Evolutionary conservation across 1,284 basidiomycete species (phyloP), one percentile per base, ranked within the genome.

Genomic region (Stereum hirsutum): DNA sequence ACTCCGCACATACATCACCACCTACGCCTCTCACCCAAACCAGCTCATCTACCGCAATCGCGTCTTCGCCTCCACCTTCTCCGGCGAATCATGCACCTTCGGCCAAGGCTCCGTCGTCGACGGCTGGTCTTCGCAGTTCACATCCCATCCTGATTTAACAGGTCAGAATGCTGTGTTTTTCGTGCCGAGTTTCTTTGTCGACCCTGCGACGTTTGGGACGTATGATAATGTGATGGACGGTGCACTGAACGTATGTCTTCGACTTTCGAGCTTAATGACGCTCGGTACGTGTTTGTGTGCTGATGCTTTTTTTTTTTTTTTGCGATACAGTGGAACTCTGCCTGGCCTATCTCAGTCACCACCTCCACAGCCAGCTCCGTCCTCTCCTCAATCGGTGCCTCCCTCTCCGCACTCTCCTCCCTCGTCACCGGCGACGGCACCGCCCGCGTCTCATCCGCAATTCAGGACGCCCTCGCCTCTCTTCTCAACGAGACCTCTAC

Each of bases 41-140:
- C 85, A 90, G 55, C 64, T 88, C 39, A 67, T 65, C 45, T 75
- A 74, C 51, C 60, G 72, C 48, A 65, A 66, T 46, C 73, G 72
- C 39, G 72, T 79, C 10, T 72, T 90, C 40, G 81, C 83, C 2
- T 84, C 83, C 0, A 87, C 85, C 2, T 92, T 92, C 58, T 67
- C 85, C 3, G 89, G 89, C n/a, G 80, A 88, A 50, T 61, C 68
- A 36, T 89, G 85, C 57, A 66, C 61, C 0, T 89, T 89, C 54
- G 88, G 86, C 39, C 73, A 75, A 52, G 58, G 50, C 8, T 73
- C 63, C 39, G 63, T 63, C 14, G 50, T 61, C 2, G 58, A 70
- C 2, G 82, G 78, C 34, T 85, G 82, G 82, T 61, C 58, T 35
- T 61, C 63, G 0, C 71, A 82, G 52, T 82, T 81, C 53, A 59